Evolutionary conservation across 1,139 yeast genomes (phyloP).

Genomic region (Pichia sp.): DNA sequence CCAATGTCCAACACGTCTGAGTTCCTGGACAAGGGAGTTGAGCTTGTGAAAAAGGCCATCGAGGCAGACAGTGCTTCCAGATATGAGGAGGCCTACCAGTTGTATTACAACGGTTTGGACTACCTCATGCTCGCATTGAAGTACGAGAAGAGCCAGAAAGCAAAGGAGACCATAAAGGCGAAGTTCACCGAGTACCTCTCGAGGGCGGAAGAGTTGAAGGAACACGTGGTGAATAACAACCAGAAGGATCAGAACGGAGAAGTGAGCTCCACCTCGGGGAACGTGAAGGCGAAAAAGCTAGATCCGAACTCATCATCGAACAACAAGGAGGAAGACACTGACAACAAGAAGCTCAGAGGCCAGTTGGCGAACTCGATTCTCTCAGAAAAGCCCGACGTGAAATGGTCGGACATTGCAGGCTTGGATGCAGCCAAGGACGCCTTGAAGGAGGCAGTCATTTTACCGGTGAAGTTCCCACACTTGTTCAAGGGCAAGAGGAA

Average conservation of each 20-base stretch:
- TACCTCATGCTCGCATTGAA: constrained; percentile 94
- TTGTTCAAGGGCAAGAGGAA: constrained; percentile 89
- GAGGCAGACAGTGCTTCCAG: constrained; percentile 89
- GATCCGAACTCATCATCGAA: constrained; percentile 39
- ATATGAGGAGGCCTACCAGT: constrained; percentile 90
- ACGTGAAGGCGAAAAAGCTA: constrained; percentile 55
- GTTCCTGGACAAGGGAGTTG: constrained; percentile 88
- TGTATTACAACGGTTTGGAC: constrained; percentile 90
- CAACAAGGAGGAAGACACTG: constrained; percentile 71
- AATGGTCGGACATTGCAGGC: constrained; percentile 97
- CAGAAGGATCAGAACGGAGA: constrained; percentile 47
- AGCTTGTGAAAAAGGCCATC: constrained; percentile 88
- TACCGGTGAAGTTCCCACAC: constrained; percentile 94
- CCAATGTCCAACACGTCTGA: constrained; percentile 53
- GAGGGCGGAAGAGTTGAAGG: constrained; percentile 92
- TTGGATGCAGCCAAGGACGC: constrained; percentile 94
- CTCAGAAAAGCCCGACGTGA: constrained; percentile 87
- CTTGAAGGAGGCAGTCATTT: constrained; percentile 91
- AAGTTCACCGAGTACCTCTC: constrained; percentile 89
- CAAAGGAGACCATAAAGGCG: constrained; percentile 82
- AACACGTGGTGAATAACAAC: constrained; percentile 70
- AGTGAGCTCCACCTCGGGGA: constrained; percentile 47
- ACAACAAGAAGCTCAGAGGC: constrained; percentile 82
- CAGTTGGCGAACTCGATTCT: constrained; percentile 92
- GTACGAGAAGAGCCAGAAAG: constrained; percentile 87